Percentiles rank a stretch among this genome's conserved stretches.
Evolutionary conservation across 768 basidiomycete species (phyloP).

Genomic region (Gloeostereum incarnatum): DNA sequence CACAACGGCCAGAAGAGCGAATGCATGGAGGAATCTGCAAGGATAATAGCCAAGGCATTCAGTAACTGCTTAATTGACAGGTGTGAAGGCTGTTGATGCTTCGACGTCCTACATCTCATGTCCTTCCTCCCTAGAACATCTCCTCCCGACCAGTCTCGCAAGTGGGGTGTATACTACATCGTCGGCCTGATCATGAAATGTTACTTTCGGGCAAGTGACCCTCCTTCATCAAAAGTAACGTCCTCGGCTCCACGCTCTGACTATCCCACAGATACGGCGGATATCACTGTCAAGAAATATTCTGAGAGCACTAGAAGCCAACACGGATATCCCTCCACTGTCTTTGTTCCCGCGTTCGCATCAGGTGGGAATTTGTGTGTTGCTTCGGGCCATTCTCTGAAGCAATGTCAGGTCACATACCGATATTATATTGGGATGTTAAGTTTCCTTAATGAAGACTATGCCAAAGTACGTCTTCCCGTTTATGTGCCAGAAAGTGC

Average conservation of each 20-base stretch:
- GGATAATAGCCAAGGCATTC: conserved; percentile 84
- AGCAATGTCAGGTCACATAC: conserved; percentile 69
- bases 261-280: conserved; percentile 59
- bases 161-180: conserved; percentile 91
- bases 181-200: conserved; percentile 87
- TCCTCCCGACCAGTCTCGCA: conserved; percentile 64
- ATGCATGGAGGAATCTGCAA: conserved; percentile 80
- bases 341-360: conserved; percentile 73
- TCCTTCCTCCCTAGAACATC: conserved; percentile 36
- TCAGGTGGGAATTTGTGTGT: conserved; percentile 44
- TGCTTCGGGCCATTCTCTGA: conserved; percentile 7
- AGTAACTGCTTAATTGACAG: conserved; percentile 79
- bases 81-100: conserved; percentile 14
- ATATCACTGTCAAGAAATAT: conserved; percentile 92
- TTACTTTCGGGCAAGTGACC: conserved; percentile 78
- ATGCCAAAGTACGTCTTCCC: conserved; percentile 48
- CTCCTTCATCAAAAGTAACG: background rate
- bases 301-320: conserved; percentile 79
- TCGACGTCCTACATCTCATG: background rate
- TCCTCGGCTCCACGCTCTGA: no score
- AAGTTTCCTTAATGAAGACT: conserved; percentile 89
- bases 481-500: background rate
- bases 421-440: conserved; percentile 94
- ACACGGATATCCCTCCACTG: conserved; percentile 77
- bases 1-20: conserved; percentile 47